phyloP scores from a whole-genome alignment of 805 yeast species.

The Suhomyces tanzawaensis region DNA sequence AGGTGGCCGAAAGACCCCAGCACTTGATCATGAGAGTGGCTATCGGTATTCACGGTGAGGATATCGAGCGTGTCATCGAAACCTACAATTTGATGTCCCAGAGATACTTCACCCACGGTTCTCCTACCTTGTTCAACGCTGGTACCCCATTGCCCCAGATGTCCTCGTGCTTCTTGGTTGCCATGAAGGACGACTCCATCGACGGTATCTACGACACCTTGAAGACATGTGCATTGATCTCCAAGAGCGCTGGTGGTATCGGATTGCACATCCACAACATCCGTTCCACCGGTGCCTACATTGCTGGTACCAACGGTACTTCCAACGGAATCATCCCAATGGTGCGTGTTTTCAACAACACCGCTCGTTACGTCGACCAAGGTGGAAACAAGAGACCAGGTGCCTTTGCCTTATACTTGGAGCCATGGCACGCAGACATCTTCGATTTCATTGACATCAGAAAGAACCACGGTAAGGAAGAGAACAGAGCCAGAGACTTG shows the following conservation, averaged over 20 bases:
- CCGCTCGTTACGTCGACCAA: conserved; percentile 96
- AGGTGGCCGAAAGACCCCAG: conserved; percentile 62
- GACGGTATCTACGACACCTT: conserved; percentile 92
- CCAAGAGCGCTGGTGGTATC: conserved; percentile 94
- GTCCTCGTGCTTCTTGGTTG: conserved; percentile 67
- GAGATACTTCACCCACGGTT: conserved; percentile 58
- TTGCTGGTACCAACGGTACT: conserved; percentile 89
- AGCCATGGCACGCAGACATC: conserved; percentile 96
- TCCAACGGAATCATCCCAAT: conserved; percentile 95
- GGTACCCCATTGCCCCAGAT: conserved; percentile 60
- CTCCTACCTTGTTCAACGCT: conserved; percentile 61
- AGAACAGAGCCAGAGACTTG: conserved; percentile 86
- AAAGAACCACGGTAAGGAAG: conserved; percentile 95
- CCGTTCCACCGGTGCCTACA: conserved; percentile 81
- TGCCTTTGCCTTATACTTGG: conserved; percentile 89
- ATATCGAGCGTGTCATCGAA: conserved; percentile 51
- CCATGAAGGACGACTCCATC: conserved; percentile 91
- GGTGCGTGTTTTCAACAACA: conserved; percentile 91
- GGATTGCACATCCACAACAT: conserved; percentile 88
- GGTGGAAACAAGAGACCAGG: conserved; percentile 99
- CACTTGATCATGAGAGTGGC: conserved; percentile 62
- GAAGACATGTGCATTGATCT: conserved; percentile 83
- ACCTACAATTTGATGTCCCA: conserved; percentile 59
- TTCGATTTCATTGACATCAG: conserved; percentile 82
- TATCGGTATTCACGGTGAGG: conserved; percentile 57